A percentile compares a stretch with the other conserved stretches of the same genome.
Conservation (phyloP, 1,139 yeast species). For the Yamadazyma triangularis region DNA sequence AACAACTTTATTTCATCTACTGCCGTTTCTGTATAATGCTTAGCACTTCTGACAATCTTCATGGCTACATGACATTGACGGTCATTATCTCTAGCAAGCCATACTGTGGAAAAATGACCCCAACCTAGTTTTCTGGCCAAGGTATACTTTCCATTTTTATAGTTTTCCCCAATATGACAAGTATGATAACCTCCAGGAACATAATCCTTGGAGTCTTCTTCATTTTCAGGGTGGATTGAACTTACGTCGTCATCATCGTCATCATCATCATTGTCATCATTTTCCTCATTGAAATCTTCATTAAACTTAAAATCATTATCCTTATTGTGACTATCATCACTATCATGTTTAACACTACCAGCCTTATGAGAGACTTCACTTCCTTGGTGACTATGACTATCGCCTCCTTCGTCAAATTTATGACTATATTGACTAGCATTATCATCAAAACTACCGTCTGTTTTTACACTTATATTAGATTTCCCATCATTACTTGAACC, state of each 20-base stretch:
- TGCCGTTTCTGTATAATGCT: conserved; percentile 79
- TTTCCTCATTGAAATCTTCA: conserved; percentile 23
- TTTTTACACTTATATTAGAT: not conserved
- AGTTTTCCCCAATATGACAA: conserved; percentile 69
- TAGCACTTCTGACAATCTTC: conserved; percentile 76
- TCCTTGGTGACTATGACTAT: not conserved
- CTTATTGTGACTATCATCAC: conserved; percentile 5
- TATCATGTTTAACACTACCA: conserved; percentile 4
- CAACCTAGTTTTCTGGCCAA: conserved; percentile 67
- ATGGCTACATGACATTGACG: conserved; percentile 69
- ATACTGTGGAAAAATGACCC: conserved; percentile 53
- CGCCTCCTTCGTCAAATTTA: not conserved
- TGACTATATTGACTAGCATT: not conserved
- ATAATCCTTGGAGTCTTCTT: conserved; percentile 69
- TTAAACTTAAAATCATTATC: conserved; percentile 2
- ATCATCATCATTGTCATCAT: conserved; percentile 41
- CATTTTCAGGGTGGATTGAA: conserved; percentile 46
- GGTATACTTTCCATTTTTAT: conserved; percentile 56
- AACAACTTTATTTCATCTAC: conserved; percentile 75
- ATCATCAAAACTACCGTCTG: not conserved
- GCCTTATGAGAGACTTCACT: too few relatives aligned
- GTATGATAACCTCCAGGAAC: conserved; percentile 87
- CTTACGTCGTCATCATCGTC: conserved; percentile 32
- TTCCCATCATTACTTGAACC: conserved; percentile 5
- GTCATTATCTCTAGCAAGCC: conserved; percentile 52